Percentiles rank a stretch among this genome's conserved stretches.
These are phyloP conservation scores for Lentinula edodes DNA, from an alignment of 768 basidiomycete genomes.

Conservation along the genomic window DNA sequence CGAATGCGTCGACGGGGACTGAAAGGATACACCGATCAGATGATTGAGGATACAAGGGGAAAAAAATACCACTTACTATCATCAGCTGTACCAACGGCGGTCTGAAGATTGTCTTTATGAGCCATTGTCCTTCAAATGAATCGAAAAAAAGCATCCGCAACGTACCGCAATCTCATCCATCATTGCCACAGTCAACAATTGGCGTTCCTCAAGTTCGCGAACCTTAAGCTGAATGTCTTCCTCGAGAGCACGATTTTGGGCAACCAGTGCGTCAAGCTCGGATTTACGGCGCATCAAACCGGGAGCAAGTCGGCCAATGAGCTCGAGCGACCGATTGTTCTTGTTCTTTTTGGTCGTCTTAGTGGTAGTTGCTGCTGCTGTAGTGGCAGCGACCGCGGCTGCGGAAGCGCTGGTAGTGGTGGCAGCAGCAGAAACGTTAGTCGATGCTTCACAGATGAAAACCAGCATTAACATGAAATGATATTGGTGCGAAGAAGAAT, in stretches of 20 bases:
- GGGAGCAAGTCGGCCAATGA: background rate
- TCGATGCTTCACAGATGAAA: background rate
- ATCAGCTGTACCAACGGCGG: constrained; percentile 18
- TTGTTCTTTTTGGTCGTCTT: background rate
- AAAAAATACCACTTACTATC: constrained; percentile 6
- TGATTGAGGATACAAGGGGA: background rate
- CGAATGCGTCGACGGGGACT: constrained; percentile 19
- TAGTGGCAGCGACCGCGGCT: background rate
- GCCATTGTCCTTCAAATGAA: background rate
- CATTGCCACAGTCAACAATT: constrained; percentile 16
- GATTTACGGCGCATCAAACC: background rate
- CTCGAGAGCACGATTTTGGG: constrained; percentile 7
- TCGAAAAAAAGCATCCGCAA: background rate
- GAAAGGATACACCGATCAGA: constrained; percentile 8
- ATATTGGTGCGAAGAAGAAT: too few species aligned
- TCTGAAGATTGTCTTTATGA: background rate
- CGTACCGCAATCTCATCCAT: constrained; percentile 16
- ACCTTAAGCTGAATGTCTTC: constrained; percentile 7
- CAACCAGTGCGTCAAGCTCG: constrained; percentile 11
- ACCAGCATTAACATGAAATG: background rate
- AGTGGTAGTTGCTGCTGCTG: background rate
- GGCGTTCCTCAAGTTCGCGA: constrained; percentile 11
- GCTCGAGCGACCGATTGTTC: background rate
- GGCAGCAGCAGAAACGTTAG: background rate
- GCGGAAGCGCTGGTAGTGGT: background rate